Base-by-base conservation (phyloP, 192 early-diverging fungal genomes). In the Obelidium mucronatum region DNA sequence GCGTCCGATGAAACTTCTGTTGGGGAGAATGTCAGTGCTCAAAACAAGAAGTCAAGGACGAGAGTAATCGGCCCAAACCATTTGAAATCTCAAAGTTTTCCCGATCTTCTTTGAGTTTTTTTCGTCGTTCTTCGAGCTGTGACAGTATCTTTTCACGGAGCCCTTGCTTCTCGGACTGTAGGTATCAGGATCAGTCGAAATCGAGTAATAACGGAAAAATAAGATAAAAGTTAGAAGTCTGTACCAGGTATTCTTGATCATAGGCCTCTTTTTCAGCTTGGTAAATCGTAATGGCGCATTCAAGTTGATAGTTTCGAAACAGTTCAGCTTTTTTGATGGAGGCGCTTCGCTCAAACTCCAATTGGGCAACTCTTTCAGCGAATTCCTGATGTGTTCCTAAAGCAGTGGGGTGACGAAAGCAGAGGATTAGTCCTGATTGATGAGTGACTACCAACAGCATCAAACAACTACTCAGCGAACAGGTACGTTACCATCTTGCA, bases 81-180 rank as follows among this genome's bases (percentile, higher is more conserved):
- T 84, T 85, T n/a, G 82, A 73, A 19, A 93, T 84, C 75, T 94
- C 94, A 84, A 93, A 81, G 76, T 89, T 93, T 65, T 95, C 95
- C 73, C 92, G 92, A 56, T 97, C 95, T 58, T 97, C 95, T 26
- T 87, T 86, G 44, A 95, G 78, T 52, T 91, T 91, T 39, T 87
- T 81, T 68, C 92, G 90, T 52, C 91, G 90, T 31, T 91, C 91
- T 68, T 97, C 95, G 36, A 97, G 86, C 22, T 86, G 88, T 26
- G 83, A 82, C 63, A 94, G 84, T 77, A 97, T 89, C 78, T 89
- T 90, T 35, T 94, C 93, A 48, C 89, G 83, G 22, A 95, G 68
- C 2, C 85, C 87, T 67, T 94, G 90, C 78, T 71, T 75, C 35
- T 84, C 82, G 19, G 52, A 56, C 82, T 83, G 51, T 26, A 31